Percentiles rank a stretch among this genome's conserved stretches.
phyloP scores from a whole-genome alignment of 495 filamentous ascomycete species.

The Penicillium lagena region DNA sequence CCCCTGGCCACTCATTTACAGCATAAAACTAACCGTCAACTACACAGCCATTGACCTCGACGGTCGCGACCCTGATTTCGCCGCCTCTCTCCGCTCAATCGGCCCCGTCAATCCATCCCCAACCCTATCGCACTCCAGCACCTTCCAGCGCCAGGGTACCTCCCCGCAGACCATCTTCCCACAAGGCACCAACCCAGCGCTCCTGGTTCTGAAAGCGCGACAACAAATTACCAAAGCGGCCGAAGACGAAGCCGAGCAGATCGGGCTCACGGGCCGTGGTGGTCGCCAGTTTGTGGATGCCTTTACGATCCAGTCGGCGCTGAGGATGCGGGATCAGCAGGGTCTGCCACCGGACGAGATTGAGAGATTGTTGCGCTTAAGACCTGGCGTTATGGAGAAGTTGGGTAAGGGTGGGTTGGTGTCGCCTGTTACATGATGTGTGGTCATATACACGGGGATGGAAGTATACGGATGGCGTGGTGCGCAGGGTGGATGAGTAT shows the following conservation, averaged over 20 bases:
- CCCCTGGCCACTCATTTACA: neutral
- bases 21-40: constrained; percentile 3
- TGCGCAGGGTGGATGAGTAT: too few species aligned
- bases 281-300: constrained; percentile 56
- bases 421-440: constrained; percentile 19
- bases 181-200: constrained; percentile 44
- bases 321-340: constrained; percentile 53
- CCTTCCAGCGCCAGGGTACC: constrained; percentile 23
- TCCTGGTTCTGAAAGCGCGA: constrained; percentile 42
- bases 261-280: constrained; percentile 37
- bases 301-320: constrained; percentile 50
- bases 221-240: constrained; percentile 37
- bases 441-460: neutral
- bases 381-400: constrained; percentile 47
- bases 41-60: constrained; percentile 57
- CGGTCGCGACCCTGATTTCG: constrained; percentile 58
- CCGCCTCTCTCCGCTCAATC: constrained; percentile 53
- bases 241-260: constrained; percentile 40
- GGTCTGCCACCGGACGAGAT: constrained; percentile 45
- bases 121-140: constrained; percentile 50
- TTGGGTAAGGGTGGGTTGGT: constrained; percentile 50
- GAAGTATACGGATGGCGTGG: too few species aligned
- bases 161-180: constrained; percentile 38
- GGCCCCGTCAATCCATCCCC: constrained; percentile 60
- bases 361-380: constrained; percentile 53